Evolutionary conservation across 305 asterid species (phyloP).

Genomic region (Fraxinus sp.): DNA sequence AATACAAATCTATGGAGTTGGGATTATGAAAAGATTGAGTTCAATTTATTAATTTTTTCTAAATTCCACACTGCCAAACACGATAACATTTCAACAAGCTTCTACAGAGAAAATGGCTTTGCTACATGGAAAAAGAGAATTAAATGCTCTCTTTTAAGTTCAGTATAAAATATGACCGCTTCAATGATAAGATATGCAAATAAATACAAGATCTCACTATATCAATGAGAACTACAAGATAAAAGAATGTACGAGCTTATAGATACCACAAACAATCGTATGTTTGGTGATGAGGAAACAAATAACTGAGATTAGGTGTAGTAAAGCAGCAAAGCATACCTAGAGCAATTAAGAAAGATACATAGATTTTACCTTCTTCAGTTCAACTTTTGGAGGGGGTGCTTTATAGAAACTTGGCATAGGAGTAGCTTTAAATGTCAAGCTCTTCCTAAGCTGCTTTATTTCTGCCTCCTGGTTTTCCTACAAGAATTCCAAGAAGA

Average conservation of each 20-base stretch:
- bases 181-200: background rate
- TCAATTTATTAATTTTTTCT: background rate
- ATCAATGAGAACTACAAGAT: background rate
- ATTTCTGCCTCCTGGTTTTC: slow-evolving; percentile 84
- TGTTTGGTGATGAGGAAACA: background rate
- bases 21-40: background rate
- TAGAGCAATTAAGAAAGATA: background rate
- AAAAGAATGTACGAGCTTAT: background rate
- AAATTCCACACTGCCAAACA: background rate
- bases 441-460: slow-evolving; percentile 78
- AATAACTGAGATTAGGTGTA: background rate
- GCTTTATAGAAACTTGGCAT: slow-evolving; percentile 94
- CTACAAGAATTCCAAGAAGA: slow-evolving; percentile 36
- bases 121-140: background rate
- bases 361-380: slow-evolving; percentile 66
- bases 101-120: background rate
- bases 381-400: slow-evolving; percentile 78
- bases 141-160: background rate
- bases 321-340: background rate
- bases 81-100: background rate
- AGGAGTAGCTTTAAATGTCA: slow-evolving; percentile 88
- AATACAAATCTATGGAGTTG: background rate
- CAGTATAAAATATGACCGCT: background rate
- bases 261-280: background rate
- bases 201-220: background rate